Evolutionary conservation across 495 filamentous ascomycete species (phyloP), one percentile per base, ranked within the genome.

Genomic region (Hypoxylon fragiforme): DNA sequence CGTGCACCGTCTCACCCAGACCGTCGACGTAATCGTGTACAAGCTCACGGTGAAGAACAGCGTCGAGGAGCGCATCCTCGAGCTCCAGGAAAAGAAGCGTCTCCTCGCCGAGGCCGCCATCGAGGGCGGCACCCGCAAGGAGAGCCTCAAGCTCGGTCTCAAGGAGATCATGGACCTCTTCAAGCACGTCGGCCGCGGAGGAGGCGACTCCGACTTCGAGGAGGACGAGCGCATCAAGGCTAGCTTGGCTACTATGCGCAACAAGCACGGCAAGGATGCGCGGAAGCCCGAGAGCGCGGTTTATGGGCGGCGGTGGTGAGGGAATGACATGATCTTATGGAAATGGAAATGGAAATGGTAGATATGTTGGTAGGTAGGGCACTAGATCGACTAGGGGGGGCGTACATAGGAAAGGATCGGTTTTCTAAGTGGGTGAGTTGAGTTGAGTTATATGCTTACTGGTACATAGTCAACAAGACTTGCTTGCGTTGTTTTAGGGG

Each of bases 1-100:
- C 35, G 94, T 98, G 37, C 94, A 98, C 60, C 89, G 94, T 8
- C 84, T 98, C 34, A 97, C 94, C 46, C 94, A 98, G 72, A 96
- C 90, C 11, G 75, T 89, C 11, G 92, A 97, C 64, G 94, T 98
- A 31, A 82, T 90, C 16, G 91, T 98, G 45, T 98, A 95, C 77
- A 92, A 91, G 57, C 78, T 98, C 57, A 95, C 91, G 9, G 82
- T 98, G 54, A 81, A 80, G 45, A 78, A 82, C 47, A 89, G 88
- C 1, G 92, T 98, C 14, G 94, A 98, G 73, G 92, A 92, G 58
- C 82, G 91, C 39, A 98, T 98, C 59, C 70, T 98, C 3, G 90
- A 86, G 40, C 81, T 98, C 26, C 94, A 98, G 69, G 85, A 96
- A 39, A 88, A 90, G 65, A 98, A 98, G 74, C 81, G 92, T 15